phyloP scores from a whole-genome alignment of 257 asterid genomes.

The Solanum medicagineum region DNA sequence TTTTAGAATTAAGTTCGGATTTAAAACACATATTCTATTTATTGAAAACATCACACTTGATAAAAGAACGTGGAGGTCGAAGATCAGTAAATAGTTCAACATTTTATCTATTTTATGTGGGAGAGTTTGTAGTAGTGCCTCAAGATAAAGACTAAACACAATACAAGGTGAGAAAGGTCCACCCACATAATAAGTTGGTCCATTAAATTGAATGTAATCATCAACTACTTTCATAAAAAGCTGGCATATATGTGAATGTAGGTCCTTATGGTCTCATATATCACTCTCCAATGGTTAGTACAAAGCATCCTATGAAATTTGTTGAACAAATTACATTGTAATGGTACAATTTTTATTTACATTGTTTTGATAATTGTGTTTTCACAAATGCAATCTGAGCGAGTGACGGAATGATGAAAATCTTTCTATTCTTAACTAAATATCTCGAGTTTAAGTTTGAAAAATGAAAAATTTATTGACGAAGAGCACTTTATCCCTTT shows the following conservation, averaged over 20 bases:
- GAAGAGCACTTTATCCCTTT: not conserved
- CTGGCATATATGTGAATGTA: not conserved
- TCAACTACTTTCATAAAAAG: not conserved
- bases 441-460: not conserved
- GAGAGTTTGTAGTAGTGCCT: not conserved
- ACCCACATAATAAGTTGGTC: not conserved
- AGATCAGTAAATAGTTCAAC: not conserved
- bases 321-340: not conserved
- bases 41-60: not conserved
- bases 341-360: not conserved
- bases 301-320: not conserved
- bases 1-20: not conserved
- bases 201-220: not conserved
- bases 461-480: not conserved
- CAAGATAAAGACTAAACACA: not conserved
- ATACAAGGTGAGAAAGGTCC: not conserved
- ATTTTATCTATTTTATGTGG: not conserved
- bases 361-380: not conserved
- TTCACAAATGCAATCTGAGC: not conserved
- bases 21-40: no score
- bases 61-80: not conserved
- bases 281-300: not conserved
- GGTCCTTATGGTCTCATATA: not conserved
- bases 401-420: not conserved
- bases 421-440: not conserved